Conservation (phyloP, 1,284 basidiomycete species). For the Mycena sp. region DNA sequence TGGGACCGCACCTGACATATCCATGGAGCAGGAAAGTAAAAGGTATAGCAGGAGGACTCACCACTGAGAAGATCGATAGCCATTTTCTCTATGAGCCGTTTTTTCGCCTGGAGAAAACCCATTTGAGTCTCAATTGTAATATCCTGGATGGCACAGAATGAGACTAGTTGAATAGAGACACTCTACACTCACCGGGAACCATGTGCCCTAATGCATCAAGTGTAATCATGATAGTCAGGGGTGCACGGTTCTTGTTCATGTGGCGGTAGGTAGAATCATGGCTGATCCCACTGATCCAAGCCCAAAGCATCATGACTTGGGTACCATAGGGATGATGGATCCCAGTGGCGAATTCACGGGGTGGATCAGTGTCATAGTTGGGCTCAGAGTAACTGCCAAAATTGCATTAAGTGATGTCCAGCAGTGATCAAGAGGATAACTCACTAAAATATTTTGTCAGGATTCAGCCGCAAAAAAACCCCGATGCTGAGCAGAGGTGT, state of each 20-base stretch:
- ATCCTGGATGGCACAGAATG: not conserved
- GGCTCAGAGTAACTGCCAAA: not conserved
- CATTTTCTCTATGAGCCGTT: not conserved
- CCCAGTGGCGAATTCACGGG: not conserved
- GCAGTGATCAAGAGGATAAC: not conserved
- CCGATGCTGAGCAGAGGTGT: conserved; percentile 16
- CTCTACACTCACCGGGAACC: not conserved
- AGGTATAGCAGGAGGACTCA: not conserved
- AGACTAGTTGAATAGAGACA: not conserved
- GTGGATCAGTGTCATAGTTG: not conserved
- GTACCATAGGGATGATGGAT: conserved; percentile 1
- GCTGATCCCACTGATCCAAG: not conserved
- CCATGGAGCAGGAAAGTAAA: no score
- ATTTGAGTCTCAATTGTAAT: not conserved
- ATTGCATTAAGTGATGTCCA: no score
- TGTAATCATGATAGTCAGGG: conserved; percentile 2
- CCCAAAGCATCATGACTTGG: not conserved
- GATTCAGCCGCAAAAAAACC: conserved; percentile 3
- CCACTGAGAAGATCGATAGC: not conserved
- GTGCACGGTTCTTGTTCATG: conserved; percentile 13
- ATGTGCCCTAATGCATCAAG: not conserved
- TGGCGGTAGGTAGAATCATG: not conserved
- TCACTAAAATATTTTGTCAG: conserved; percentile 13
- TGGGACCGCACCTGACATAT: not conserved
- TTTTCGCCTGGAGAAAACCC: not conserved